These are phyloP conservation scores for Aaosphaeria pasadenensis DNA, from an alignment of 2,329 filamentous ascomycete genomes.

Conservation along the genomic window DNA sequence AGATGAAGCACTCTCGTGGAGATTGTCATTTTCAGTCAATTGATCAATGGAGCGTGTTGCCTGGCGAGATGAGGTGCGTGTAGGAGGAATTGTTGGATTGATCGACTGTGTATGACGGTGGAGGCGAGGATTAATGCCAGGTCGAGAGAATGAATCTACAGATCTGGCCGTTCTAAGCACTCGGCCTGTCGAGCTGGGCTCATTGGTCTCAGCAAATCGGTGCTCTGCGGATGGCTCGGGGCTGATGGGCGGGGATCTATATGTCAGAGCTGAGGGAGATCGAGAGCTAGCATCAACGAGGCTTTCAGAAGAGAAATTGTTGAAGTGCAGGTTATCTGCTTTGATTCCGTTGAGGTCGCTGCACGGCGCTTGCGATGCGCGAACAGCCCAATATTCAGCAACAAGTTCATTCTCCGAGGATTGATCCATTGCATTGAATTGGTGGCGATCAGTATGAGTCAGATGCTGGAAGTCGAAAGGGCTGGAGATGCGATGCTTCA, in stretches of 20 bases:
- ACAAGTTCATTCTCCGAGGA: constrained; percentile 51
- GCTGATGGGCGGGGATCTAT: constrained; percentile 22
- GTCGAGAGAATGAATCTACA: constrained; percentile 56
- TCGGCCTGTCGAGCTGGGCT: constrained; percentile 8
- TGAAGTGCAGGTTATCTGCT: constrained; percentile 44
- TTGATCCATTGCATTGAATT: constrained; percentile 52
- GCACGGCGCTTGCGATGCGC: constrained; percentile 51
- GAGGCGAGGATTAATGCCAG: constrained; percentile 42
- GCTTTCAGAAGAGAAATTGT: constrained; percentile 26
- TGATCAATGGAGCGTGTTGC: constrained; percentile 26
- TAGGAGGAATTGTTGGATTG: constrained; percentile 28
- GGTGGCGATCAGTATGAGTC: constrained; percentile 56
- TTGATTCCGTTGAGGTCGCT: constrained; percentile 52
- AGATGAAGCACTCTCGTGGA: background rate
- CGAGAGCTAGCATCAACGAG: constrained; percentile 10
- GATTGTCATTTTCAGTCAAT: constrained; percentile 12
- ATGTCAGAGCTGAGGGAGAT: constrained; percentile 14
- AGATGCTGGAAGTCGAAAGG: constrained; percentile 65
- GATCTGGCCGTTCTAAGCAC: constrained; percentile 30
- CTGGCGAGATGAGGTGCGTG: constrained; percentile 25
- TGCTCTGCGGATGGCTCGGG: constrained; percentile 11
- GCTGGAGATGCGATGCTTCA: constrained; percentile 51
- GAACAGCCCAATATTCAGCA: constrained; percentile 53
- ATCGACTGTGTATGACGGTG: constrained; percentile 38
- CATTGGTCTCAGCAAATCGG: constrained; percentile 9